These are phyloP conservation scores for Septoria linicola DNA, from an alignment of 2,329 filamentous ascomycete genomes.

Conservation along the genomic window DNA sequence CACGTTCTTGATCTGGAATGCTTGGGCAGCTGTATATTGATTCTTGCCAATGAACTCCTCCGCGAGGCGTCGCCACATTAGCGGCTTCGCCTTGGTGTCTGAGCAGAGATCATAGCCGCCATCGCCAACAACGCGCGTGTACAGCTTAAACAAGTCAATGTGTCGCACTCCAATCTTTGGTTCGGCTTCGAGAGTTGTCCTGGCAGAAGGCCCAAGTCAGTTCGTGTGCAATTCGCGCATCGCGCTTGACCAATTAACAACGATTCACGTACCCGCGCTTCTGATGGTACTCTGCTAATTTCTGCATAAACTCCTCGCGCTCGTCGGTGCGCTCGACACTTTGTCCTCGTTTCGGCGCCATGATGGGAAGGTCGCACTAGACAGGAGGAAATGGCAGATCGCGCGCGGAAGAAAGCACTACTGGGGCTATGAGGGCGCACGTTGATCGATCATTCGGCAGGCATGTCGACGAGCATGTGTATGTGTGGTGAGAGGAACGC, in stretches of 20 bases:
- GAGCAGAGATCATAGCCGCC: constrained; percentile 82
- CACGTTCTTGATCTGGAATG: constrained; percentile 80
- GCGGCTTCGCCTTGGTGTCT: constrained; percentile 68
- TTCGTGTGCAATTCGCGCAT: neutral
- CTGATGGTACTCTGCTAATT: constrained; percentile 70
- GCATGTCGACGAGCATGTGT: too few species aligned
- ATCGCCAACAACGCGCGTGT: constrained; percentile 70
- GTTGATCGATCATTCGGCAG: too few species aligned
- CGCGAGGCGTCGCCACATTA: constrained; percentile 80
- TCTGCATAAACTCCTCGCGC: constrained; percentile 75
- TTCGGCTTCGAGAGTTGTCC: constrained; percentile 72
- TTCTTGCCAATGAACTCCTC: constrained; percentile 73
- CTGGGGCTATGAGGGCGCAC: too few species aligned
- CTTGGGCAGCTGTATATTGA: constrained; percentile 75
- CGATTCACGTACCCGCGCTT: constrained; percentile 63
- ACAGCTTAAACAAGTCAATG: constrained; percentile 75
- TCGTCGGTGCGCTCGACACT: constrained; percentile 57
- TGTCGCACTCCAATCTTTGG: constrained; percentile 76
- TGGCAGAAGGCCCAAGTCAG: constrained; percentile 37
- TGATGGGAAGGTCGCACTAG: constrained; percentile 30
- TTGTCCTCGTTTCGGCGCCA: constrained; percentile 49
- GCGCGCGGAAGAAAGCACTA: too few species aligned
- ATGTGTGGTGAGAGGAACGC: too few species aligned
- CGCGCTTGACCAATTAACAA: neutral
- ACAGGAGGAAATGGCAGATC: neutral